Base-by-base conservation (phyloP, 2,329 filamentous ascomycete genomes). In the Drechslera avenae region DNA sequence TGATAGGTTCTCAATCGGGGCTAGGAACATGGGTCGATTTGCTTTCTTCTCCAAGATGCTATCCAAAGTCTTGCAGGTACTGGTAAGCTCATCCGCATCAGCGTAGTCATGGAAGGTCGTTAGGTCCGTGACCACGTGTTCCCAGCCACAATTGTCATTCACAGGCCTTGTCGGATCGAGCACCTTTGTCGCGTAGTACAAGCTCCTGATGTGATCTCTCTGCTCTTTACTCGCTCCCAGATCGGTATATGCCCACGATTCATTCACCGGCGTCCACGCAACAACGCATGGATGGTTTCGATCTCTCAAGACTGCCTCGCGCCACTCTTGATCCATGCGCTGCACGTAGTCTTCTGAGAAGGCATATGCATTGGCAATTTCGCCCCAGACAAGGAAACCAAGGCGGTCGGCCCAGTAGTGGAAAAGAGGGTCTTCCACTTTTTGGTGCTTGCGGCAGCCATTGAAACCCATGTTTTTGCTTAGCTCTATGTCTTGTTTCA, bases 61-160 rank as follows among this genome's bases (percentile, higher is more conserved):
- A 1, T 81, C 73, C 21, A 86, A 69, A 2, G 73, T 78, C 0
- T 75, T 71, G 61, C 84, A 87, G 1, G 81, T 83, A 51, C 79
- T 73, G 4, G 79, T 75, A 5, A 89, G 77, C 17, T 78, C 80
- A 0, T 80, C 75, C 0, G 76, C 82, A 60, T 88, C 85, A 14
- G 78, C 76, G 64, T 88, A 89, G 68, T 88, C 85, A 66, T 88
- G 86, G 75, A 86, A 89, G 0, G 86, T 87, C 18, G 82, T 83
- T 2, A 88, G 73, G 58, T 88, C 86, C 0, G 83, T 86, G 9
- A 77, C 60, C 5, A 88, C 84, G 56, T 88, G 85, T 63, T 88
- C 85, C 86, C 86, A 88, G 28, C 86, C 86, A 57, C 86, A 88
- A 69, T 89, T 88, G 68, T 88, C 86, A 62, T 88, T 89, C 63